Evolutionary conservation across 352 stramenopile species (phyloP).

Genomic region (Blastocystis sp.): DNA sequence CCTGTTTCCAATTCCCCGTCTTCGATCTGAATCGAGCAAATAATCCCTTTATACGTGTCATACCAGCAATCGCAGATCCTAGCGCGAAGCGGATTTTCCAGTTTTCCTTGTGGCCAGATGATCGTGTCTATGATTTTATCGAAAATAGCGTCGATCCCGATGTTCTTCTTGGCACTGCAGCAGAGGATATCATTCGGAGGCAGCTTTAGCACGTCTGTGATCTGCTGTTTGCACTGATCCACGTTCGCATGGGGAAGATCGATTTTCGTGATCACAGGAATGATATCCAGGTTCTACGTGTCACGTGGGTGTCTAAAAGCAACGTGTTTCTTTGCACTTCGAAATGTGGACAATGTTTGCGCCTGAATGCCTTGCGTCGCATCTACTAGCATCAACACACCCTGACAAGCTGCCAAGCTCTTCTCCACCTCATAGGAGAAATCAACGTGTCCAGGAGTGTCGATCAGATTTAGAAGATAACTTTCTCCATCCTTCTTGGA

Average conservation of each 20-base stretch:
- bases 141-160: conserved; percentile 63
- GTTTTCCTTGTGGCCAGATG: conserved; percentile 43
- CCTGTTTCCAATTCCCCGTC: conserved; percentile 37
- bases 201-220: conserved; percentile 34
- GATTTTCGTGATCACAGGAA: conserved; percentile 94
- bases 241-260: conserved; percentile 91
- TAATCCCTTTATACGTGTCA: conserved; percentile 62
- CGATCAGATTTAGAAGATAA: conserved; percentile 92
- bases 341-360: conserved; percentile 92
- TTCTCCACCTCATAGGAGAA: conserved; percentile 95
- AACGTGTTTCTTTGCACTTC: conserved; percentile 85
- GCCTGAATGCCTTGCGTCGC: conserved; percentile 92
- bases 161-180: conserved; percentile 44
- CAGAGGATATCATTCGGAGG: conserved; percentile 33
- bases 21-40: conserved; percentile 61
- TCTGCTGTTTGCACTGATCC: conserved; percentile 66
- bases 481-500: conserved; percentile 63
- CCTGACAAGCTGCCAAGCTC: conserved; percentile 88
- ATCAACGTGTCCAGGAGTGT: conserved; percentile 93
- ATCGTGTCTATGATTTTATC: conserved; percentile 52
- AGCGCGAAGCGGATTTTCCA: background rate
- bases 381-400: conserved; percentile 93
- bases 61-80: conserved; percentile 63
- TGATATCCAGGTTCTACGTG: conserved; percentile 79
- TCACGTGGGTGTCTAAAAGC: background rate